phyloP scores from a whole-genome alignment of 2,329 filamentous ascomycete genomes.

The Ascomycota sp. region DNA sequence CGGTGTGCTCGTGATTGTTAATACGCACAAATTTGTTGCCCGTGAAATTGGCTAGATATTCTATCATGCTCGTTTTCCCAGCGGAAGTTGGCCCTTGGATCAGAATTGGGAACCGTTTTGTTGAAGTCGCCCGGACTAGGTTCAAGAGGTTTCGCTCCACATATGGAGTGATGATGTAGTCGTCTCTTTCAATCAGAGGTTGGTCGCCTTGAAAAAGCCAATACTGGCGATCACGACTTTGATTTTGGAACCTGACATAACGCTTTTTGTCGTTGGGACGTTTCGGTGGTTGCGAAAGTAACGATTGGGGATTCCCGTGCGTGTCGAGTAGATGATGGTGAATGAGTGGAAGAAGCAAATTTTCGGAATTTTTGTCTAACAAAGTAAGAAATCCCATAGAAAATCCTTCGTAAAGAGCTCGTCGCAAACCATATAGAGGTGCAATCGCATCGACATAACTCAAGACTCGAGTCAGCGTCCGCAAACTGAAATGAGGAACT shows the following conservation, averaged over 20 bases:
- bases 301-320: conserved; percentile 43
- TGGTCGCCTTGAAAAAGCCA: conserved; percentile 65
- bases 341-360: conserved; percentile 58
- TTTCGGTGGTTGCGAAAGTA: conserved; percentile 60
- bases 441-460: conserved; percentile 75
- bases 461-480: conserved; percentile 77
- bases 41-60: conserved; percentile 89
- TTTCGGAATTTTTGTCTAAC: conserved; percentile 63
- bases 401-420: conserved; percentile 85
- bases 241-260: conserved; percentile 62
- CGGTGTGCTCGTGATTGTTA: conserved; percentile 98
- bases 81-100: conserved; percentile 94
- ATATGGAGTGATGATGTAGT: conserved; percentile 94
- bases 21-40: conserved; percentile 96
- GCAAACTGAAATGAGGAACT: conserved; percentile 88
- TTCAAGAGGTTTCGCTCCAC: conserved; percentile 91
- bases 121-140: conserved; percentile 81
- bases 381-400: conserved; percentile 95
- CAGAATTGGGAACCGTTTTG: conserved; percentile 75
- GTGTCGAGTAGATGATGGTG: conserved; percentile 58
- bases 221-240: conserved; percentile 49
- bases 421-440: conserved; percentile 62
- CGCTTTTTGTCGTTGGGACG: conserved; percentile 54
- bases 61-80: conserved; percentile 98
- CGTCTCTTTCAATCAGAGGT: conserved; percentile 46